Evolutionary conservation across 441 rosid genomes (phyloP), one percentile per base, ranked within the genome.

Genomic region (Flueggea neowawraea): DNA sequence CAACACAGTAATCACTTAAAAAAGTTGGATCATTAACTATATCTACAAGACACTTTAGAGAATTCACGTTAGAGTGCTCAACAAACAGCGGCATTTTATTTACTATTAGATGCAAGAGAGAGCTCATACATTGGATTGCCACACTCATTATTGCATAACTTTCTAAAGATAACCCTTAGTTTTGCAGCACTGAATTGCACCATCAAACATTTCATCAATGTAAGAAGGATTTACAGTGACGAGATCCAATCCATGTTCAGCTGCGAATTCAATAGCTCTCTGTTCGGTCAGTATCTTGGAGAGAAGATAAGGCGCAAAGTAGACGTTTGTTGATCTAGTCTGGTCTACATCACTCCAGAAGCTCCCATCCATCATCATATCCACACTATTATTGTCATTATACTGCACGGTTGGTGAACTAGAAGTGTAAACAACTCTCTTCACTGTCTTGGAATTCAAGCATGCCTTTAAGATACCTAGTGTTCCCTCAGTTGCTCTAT

Each of bases 331-430:
- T 16, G 36, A 33, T 68, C 78, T 70, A 15, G 70, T 16, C 36
- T 64, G 71, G 36, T 82, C 78, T 5, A 78, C 61, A 56, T 82
- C 81, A 51, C 77, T 78, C 92, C 92, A 86, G 22, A 52, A 73
- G 31, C 74, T 78, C 70, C 84, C 90, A n/a, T 84, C 90, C 12
- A 77, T 66, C 12, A 77, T 66, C 6, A 16, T 16, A 3, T 28
- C 31, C 32, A 59, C 57, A 4, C 56, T 69, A 55, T 63, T 0
- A 3, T 56, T 48, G 5, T 13, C 53, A 6, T 28, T 17, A 36
- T 17, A 47, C 55, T 22, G 13, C 5, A 56, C 55, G 16, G 77
- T 47, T 0, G 65, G 43, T 12, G 32, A 13, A 7, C 73, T 71
- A 1, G 78, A 77, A 5, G 74, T 74, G 61, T 57, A 76, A 16